Percentiles rank a stretch among this genome's conserved stretches.
These are phyloP conservation scores for Neurospora sp. DNA, from an alignment of 495 filamentous ascomycete genomes.

Conservation along the genomic window DNA sequence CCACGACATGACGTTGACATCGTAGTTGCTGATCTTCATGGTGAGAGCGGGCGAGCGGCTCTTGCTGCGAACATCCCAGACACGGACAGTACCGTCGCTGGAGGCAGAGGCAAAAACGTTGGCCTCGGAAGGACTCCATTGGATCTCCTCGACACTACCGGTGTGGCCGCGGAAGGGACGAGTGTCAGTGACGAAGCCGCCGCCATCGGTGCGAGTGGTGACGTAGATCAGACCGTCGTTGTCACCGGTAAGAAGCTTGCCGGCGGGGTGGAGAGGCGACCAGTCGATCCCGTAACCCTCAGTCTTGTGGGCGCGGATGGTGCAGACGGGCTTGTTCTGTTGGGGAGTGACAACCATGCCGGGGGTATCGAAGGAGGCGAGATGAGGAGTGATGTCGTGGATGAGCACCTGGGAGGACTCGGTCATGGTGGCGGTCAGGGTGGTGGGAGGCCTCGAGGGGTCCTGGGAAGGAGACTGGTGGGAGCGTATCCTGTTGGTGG, in stretches of 20 bases:
- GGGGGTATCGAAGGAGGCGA: conserved; percentile 78
- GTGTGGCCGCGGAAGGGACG: conserved; percentile 73
- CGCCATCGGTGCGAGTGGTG: conserved; percentile 75
- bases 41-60: conserved; percentile 73
- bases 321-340: conserved; percentile 75
- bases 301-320: conserved; percentile 78
- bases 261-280: conserved; percentile 62
- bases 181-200: conserved; percentile 75
- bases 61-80: conserved; percentile 92
- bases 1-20: conserved; percentile 97
- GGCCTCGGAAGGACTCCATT: conserved; percentile 87
- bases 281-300: conserved; percentile 96
- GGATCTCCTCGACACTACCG: conserved; percentile 83
- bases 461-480: conserved; percentile 65
- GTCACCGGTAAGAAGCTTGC: conserved; percentile 87
- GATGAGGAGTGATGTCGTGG: conserved; percentile 83
- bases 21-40: conserved; percentile 69
- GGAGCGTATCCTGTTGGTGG: conserved; percentile 83
- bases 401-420: conserved; percentile 83
- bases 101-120: conserved; percentile 90
- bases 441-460: conserved; percentile 59
- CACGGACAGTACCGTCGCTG: conserved; percentile 85
- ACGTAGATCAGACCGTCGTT: conserved; percentile 80
- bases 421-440: conserved; percentile 81
- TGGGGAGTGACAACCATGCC: conserved; percentile 68